These are phyloP conservation scores for Fusarium subglutinans DNA, from an alignment of 2,329 filamentous ascomycete genomes.

Conservation along the genomic window DNA sequence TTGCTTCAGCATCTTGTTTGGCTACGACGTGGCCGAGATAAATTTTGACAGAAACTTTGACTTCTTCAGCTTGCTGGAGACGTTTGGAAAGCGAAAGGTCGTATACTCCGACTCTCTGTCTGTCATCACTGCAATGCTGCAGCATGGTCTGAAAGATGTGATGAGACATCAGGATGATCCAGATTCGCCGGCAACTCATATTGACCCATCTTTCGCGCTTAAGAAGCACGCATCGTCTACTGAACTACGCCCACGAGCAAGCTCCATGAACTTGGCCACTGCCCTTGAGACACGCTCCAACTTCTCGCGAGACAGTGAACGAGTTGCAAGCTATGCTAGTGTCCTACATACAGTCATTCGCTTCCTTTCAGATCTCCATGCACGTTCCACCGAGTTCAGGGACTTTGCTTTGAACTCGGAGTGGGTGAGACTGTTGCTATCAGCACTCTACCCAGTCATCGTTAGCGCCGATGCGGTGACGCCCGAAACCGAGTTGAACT, in stretches of 20 bases:
- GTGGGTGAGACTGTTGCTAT: constrained; percentile 82
- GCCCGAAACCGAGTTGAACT: constrained; percentile 87
- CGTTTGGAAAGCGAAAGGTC: constrained; percentile 75
- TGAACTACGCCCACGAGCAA: constrained; percentile 54
- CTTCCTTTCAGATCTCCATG: constrained; percentile 82
- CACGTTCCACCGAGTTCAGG: constrained; percentile 78
- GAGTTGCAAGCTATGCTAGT: constrained; percentile 62
- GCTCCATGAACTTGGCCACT: constrained; percentile 73
- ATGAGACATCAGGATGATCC: constrained; percentile 69
- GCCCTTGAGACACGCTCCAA: constrained; percentile 62
- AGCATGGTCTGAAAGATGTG: constrained; percentile 80
- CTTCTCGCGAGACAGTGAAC: constrained; percentile 54
- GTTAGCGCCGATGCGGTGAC: constrained; percentile 86
- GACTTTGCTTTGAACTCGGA: constrained; percentile 84
- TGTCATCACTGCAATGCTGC: constrained; percentile 86
- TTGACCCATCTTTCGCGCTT: neutral
- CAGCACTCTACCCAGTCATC: constrained; percentile 85
- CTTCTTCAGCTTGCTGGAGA: constrained; percentile 75
- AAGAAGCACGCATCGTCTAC: constrained; percentile 22
- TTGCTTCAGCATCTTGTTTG: constrained; percentile 89
- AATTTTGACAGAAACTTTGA: constrained; percentile 80
- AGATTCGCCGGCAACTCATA: constrained; percentile 58
- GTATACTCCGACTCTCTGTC: constrained; percentile 80
- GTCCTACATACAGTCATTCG: constrained; percentile 80
- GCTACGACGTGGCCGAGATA: constrained; percentile 78